phyloP scores from a whole-genome alignment of 129 eudicot species.

The Centrapalus pauciflorus region DNA sequence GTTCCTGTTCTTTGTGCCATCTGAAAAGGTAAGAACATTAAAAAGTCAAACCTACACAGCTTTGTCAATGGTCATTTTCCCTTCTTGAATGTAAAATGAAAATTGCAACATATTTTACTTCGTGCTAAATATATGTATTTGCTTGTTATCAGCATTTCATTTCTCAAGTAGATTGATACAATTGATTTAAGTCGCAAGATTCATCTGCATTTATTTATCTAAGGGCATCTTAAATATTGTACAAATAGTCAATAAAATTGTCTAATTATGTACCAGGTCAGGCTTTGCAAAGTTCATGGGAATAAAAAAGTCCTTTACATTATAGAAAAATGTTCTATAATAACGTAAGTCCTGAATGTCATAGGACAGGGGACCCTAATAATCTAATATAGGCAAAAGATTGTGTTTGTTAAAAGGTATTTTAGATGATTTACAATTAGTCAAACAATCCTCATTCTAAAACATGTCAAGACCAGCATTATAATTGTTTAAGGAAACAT shows the following conservation, averaged over 20 bases:
- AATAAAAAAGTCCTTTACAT: not conserved
- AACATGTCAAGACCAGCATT: not conserved
- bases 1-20: not conserved
- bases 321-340: not conserved
- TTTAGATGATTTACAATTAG: not conserved
- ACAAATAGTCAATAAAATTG: no score
- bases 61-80: not conserved
- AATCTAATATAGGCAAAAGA: not conserved
- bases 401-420: not conserved
- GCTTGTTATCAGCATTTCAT: no score
- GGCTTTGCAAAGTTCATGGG: no score
- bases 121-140: not conserved
- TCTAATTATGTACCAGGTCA: no score
- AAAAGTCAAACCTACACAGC: not conserved
- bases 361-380: not conserved
- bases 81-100: no score
- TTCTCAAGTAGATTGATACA: not conserved
- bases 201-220: no score
- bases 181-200: not conserved
- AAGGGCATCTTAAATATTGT: no score
- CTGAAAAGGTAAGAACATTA: not conserved
- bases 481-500: not conserved
- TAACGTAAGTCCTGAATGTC: not conserved
- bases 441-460: not conserved
- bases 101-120: not conserved